These are phyloP conservation scores for Amaranthus tricolor DNA, from an alignment of 179 eudicot species.

Conservation along the genomic window DNA sequence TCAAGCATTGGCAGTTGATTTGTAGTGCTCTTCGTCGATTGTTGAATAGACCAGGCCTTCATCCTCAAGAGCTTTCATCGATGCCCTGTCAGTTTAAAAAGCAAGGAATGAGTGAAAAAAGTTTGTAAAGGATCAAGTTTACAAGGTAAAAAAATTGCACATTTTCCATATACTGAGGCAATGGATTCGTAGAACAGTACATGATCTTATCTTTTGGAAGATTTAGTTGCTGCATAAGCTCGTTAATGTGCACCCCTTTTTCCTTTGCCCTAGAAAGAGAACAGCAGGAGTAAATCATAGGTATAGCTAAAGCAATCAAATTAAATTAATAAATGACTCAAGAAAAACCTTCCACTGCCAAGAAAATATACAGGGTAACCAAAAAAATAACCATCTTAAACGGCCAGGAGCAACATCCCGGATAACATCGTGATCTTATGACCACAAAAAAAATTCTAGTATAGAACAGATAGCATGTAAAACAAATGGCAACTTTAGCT, in stretches of 20 bases:
- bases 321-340: neutral
- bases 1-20: constrained; percentile 48
- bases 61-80: constrained; percentile 41
- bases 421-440: neutral
- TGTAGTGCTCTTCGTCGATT: constrained; percentile 63
- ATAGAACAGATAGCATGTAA: neutral
- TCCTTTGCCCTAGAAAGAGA: constrained; percentile 43
- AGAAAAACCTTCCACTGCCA: neutral
- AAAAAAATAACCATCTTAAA: neutral
- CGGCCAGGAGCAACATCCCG: neutral
- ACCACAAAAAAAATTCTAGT: too few relatives aligned
- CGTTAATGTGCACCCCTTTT: constrained; percentile 52
- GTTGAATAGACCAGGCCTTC: constrained; percentile 72
- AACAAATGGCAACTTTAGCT: neutral
- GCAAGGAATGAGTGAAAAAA: neutral
- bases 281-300: constrained; percentile 3
- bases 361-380: neutral
- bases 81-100: constrained; percentile 36
- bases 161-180: neutral
- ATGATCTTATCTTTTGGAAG: constrained; percentile 50
- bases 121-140: neutral
- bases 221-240: constrained; percentile 46
- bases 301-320: neutral
- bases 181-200: constrained; percentile 27
- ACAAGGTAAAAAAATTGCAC: neutral